Conservation (phyloP, 257 asterid genomes). For the Datura wrightii region DNA sequence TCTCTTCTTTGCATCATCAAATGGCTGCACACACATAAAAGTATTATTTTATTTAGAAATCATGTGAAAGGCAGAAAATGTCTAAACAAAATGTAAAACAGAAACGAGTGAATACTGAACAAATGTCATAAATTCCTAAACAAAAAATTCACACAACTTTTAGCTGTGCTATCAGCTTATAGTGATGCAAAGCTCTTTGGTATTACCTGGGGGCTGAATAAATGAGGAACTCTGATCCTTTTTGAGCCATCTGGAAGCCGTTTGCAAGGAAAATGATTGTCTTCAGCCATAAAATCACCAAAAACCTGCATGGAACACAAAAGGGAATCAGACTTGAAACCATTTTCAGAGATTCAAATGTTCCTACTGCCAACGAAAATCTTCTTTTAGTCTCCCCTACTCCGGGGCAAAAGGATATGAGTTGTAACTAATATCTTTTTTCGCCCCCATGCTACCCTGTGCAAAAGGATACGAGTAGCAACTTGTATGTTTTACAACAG, state of each 20-base stretch:
- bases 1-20: constrained; percentile 57
- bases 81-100: neutral
- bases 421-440: neutral
- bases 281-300: constrained; percentile 42
- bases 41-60: neutral
- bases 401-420: neutral
- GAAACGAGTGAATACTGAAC: neutral
- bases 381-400: neutral
- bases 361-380: neutral
- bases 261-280: constrained; percentile 55
- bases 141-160: neutral
- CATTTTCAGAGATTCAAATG: neutral
- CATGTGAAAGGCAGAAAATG: neutral
- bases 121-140: neutral
- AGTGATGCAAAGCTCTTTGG: neutral
- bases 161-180: neutral
- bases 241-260: constrained; percentile 97
- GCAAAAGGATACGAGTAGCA: constrained; percentile 3
- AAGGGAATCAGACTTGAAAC: neutral
- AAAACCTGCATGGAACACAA: constrained; percentile 54
- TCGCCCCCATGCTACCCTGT: neutral
- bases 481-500: neutral
- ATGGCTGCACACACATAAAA: constrained; percentile 49
- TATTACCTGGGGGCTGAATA: constrained; percentile 71
- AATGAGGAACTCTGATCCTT: constrained; percentile 69